A percentile compares a stretch with the other conserved stretches of the same genome.
These are phyloP conservation scores for Russula brevipes DNA, from an alignment of 768 basidiomycete species.

Conservation along the genomic window DNA sequence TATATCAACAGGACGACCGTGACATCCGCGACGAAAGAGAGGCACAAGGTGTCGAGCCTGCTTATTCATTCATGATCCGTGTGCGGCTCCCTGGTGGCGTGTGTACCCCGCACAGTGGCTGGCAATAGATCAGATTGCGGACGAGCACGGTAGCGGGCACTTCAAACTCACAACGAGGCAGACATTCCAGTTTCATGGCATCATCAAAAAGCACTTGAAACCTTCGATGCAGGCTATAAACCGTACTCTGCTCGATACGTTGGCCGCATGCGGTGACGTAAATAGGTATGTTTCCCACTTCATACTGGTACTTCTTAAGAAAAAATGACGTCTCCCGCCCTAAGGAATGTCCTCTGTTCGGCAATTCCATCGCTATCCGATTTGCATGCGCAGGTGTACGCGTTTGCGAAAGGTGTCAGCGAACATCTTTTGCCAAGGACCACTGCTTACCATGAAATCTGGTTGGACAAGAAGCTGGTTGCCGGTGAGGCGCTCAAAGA, in stretches of 20 bases:
- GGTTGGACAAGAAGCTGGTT: constrained; percentile 96
- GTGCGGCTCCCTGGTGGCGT: constrained; percentile 96
- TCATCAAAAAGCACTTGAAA: constrained; percentile 95
- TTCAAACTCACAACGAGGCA: constrained; percentile 97
- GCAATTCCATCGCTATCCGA: constrained; percentile 87
- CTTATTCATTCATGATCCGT: constrained; percentile 98
- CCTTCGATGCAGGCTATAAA: constrained; percentile 97
- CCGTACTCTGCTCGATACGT: constrained; percentile 81
- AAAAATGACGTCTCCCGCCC: constrained; percentile 14
- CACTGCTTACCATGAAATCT: constrained; percentile 96
- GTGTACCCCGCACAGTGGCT: constrained; percentile 89
- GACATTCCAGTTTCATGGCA: constrained; percentile 99
- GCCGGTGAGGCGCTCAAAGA: constrained; percentile 92
- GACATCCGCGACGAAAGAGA: constrained; percentile 97
- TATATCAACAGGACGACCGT: constrained; percentile 95
- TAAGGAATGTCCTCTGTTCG: constrained; percentile 85
- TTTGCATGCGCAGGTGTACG: constrained; percentile 75
- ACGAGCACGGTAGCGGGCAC: constrained; percentile 88
- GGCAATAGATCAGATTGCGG: constrained; percentile 92
- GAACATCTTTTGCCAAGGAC: constrained; percentile 85
- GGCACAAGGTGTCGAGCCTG: constrained; percentile 88
- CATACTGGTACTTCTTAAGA: neutral
- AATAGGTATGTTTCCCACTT: constrained; percentile 56
- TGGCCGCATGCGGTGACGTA: constrained; percentile 98
- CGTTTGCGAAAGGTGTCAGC: constrained; percentile 80